These are phyloP conservation scores for Cyclotella choctawhatcheeana DNA, from an alignment of 108 stramenopile species.

Conservation along the genomic window DNA sequence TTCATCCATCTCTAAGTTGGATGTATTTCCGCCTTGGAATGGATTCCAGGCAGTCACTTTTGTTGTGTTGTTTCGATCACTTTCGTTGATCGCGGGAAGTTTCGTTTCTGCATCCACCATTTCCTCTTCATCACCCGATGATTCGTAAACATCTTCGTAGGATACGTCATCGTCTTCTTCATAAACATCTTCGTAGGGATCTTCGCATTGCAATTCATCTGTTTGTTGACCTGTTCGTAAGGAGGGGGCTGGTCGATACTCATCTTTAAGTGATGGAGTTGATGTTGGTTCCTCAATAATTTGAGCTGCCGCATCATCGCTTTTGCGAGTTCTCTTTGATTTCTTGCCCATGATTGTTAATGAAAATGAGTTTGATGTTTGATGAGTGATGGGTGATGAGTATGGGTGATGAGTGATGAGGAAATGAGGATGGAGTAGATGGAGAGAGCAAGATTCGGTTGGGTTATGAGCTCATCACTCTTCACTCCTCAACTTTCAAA, in stretches of 20 bases:
- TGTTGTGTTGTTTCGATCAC: constrained; percentile 9
- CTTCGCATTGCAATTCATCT: constrained; percentile 80
- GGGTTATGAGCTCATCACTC: no score
- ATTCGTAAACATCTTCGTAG: constrained; percentile 66
- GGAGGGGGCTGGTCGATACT: constrained; percentile 14
- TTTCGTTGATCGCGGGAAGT: constrained; percentile 11
- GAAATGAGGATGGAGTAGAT: no score
- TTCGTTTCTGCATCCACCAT: constrained; percentile 30
- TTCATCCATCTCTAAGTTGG: constrained; percentile 93
- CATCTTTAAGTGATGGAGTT: constrained; percentile 13
- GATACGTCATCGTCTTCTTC: constrained; percentile 69
- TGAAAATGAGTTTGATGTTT: not conserved
- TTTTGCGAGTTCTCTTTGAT: constrained; percentile 49
- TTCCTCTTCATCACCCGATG: constrained; percentile 54
- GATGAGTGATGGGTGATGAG: not conserved
- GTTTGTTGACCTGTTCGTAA: constrained; percentile 54
- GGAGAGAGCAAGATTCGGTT: no score
- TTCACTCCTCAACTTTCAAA: no score
- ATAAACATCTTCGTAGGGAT: constrained; percentile 83
- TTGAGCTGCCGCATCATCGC: constrained; percentile 20
- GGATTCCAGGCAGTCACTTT: constrained; percentile 43
- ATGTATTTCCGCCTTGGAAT: constrained; percentile 40
- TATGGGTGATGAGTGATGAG: not conserved
- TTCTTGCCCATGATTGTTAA: constrained; percentile 69
- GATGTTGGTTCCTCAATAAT: constrained; percentile 11